A percentile compares a stretch with the other conserved stretches of the same genome.
Evolutionary conservation across 2,329 filamentous ascomycete species (phyloP).

Genomic region (Claviceps maximensis): DNA sequence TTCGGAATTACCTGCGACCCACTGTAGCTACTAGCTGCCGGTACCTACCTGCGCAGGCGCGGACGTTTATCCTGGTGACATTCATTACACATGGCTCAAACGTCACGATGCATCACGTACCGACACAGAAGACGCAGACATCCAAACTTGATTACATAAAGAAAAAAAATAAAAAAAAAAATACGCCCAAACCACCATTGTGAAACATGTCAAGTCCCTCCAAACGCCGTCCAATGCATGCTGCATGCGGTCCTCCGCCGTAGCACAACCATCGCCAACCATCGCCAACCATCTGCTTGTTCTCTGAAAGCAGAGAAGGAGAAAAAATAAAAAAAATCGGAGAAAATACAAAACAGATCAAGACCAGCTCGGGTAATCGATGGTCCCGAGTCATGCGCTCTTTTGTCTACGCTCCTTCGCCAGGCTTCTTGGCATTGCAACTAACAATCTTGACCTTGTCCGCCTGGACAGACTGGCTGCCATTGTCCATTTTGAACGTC

Average conservation of each 20-base stretch:
- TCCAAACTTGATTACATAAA: too few species aligned
- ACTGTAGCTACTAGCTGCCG: too few species aligned
- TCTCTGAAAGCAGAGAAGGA: neutral
- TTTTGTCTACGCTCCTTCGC: conserved; percentile 18
- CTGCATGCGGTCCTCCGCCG: neutral
- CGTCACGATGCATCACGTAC: too few species aligned
- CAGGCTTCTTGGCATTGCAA: conserved; percentile 73
- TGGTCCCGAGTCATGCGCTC: neutral
- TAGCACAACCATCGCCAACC: neutral
- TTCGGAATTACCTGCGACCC: too few species aligned
- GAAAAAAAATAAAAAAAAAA: too few species aligned
- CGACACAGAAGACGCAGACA: too few species aligned
- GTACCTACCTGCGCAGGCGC: too few species aligned
- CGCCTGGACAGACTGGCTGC: conserved; percentile 56
- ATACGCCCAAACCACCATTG: neutral
- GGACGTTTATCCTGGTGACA: too few species aligned
- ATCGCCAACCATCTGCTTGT: neutral
- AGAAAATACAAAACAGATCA: neutral
- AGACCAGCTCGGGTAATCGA: neutral
- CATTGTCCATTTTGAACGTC: conserved; percentile 92
- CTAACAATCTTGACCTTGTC: conserved; percentile 98
- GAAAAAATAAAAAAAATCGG: neutral
- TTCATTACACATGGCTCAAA: neutral
- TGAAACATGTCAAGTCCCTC: neutral
- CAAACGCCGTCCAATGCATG: conserved; percentile 11